These are phyloP conservation scores for Tephrocybe sp. DNA, from an alignment of 768 basidiomycete species.

Conservation along the genomic window DNA sequence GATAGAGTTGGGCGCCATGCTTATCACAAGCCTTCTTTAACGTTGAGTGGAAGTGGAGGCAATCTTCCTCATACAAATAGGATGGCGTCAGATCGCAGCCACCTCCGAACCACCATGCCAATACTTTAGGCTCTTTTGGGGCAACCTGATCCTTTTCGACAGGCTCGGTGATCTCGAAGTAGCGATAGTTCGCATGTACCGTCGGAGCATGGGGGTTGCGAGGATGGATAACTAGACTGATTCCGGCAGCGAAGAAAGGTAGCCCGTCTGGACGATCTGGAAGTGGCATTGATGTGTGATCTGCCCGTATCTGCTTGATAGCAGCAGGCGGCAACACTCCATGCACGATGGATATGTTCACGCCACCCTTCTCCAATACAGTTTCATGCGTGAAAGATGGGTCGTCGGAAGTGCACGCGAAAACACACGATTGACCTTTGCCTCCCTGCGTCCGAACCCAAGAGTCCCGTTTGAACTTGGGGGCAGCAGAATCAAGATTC, in stretches of 20 bases:
- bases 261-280: constrained; percentile 61
- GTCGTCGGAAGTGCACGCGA: constrained; percentile 51
- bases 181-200: constrained; percentile 94
- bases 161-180: constrained; percentile 86
- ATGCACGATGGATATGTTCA: constrained; percentile 92
- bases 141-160: constrained; percentile 23
- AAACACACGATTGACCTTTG: constrained; percentile 80
- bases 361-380: constrained; percentile 92
- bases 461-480: constrained; percentile 77
- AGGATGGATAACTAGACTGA: constrained; percentile 93
- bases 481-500: constrained; percentile 68
- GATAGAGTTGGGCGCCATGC: constrained; percentile 69
- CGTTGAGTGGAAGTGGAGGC: constrained; percentile 79
- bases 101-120: constrained; percentile 99
- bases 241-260: constrained; percentile 92
- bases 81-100: constrained; percentile 94
- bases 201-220: constrained; percentile 93
- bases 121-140: constrained; percentile 46
- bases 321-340: constrained; percentile 86
- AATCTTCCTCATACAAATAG: constrained; percentile 89
- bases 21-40: constrained; percentile 75
- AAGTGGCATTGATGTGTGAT: constrained; percentile 77
- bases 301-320: constrained; percentile 92
- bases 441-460: constrained; percentile 78
- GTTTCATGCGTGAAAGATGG: constrained; percentile 31